phyloP scores from a whole-genome alignment of 2,329 filamentous ascomycete species.

The Amauroascus verrucosus region DNA sequence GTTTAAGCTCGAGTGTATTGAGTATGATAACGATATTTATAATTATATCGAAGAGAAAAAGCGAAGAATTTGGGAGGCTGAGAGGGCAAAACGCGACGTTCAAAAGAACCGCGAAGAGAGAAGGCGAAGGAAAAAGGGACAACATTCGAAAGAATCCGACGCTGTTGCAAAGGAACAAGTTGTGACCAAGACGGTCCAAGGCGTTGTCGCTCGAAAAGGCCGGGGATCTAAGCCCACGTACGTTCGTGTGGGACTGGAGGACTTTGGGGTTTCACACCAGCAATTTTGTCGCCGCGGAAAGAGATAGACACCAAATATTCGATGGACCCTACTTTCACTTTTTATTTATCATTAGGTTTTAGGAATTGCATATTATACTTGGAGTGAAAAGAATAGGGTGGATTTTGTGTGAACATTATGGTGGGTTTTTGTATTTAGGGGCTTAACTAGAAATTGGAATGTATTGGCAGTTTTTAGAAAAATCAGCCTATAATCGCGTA shows the following conservation, averaged over 20 bases:
- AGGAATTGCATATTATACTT: background rate
- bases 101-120: background rate
- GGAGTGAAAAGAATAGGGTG: no score
- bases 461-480: no score
- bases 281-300: background rate
- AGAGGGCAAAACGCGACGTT: background rate
- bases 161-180: background rate
- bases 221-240: conserved; percentile 13
- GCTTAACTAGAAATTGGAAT: no score
- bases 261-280: conserved; percentile 13
- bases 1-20: conserved; percentile 12
- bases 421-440: no score
- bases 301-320: background rate
- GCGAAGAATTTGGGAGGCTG: background rate
- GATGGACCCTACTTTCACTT: background rate
- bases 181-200: conserved; percentile 13
- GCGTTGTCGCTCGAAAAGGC: conserved; percentile 13
- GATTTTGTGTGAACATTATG: no score
- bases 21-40: conserved; percentile 17
- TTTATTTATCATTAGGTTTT: background rate
- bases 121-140: background rate
- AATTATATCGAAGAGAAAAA: conserved; percentile 12
- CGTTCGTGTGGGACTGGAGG: conserved; percentile 10
- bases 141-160: background rate
- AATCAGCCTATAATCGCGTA: no score